Evolutionary conservation across 2,329 filamentous ascomycete genomes (phyloP).

Genomic region (Cladophialophora psammophila): DNA sequence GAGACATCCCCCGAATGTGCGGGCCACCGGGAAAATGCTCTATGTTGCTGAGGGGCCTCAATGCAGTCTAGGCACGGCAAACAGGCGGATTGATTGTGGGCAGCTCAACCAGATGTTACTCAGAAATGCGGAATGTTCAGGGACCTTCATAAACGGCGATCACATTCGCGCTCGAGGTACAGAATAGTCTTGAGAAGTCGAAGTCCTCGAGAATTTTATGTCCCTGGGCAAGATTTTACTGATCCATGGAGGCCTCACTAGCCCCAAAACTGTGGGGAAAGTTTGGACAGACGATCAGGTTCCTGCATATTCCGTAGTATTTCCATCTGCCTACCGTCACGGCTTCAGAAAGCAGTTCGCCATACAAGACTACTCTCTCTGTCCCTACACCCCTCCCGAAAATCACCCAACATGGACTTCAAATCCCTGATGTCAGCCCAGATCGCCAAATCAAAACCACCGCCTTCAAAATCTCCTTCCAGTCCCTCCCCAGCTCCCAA

Average conservation of each 20-base stretch:
- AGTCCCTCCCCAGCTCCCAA: conserved; percentile 36
- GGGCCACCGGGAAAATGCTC: too few species aligned
- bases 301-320: not conserved
- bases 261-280: conserved; percentile 1
- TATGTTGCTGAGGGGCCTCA: too few species aligned
- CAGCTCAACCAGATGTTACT: too few species aligned
- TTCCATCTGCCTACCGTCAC: not conserved
- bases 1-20: too few species aligned
- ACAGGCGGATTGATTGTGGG: too few species aligned
- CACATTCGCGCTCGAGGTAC: too few species aligned
- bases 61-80: too few species aligned
- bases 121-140: too few species aligned
- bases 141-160: too few species aligned
- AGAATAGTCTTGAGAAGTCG: too few species aligned
- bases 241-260: not conserved
- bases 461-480: conserved; percentile 46
- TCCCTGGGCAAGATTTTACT: not conserved
- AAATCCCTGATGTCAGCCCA: conserved; percentile 91
- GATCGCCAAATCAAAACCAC: conserved; percentile 77
- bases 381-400: not conserved
- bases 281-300: not conserved
- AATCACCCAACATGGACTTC: conserved; percentile 78
- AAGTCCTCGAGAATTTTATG: too few species aligned
- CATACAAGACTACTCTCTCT: not conserved
- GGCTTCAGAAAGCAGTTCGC: too few species aligned